Conservation (phyloP, 2,329 filamentous ascomycete genomes). For the Xylaria sp. region DNA sequence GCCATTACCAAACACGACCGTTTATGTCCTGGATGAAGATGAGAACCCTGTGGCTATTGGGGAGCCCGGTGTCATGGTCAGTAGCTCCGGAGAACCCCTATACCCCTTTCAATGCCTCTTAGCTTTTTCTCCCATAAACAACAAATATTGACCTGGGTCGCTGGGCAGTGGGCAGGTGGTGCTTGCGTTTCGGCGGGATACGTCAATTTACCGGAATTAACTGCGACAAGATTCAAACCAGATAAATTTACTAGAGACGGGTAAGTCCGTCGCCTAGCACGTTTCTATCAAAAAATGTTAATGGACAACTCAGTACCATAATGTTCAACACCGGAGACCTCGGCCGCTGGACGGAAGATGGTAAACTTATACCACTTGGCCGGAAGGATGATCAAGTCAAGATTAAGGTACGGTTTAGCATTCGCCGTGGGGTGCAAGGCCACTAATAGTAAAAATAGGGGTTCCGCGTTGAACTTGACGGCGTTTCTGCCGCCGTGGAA, state of each 20-base stretch:
- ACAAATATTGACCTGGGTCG: not conserved
- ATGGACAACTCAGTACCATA: conserved; percentile 50
- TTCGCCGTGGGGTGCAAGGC: conserved; percentile 9
- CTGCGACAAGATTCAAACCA: conserved; percentile 59
- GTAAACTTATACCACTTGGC: conserved; percentile 65
- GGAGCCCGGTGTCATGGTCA: conserved; percentile 59
- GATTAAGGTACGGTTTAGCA: conserved; percentile 58
- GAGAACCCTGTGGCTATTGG: conserved; percentile 59
- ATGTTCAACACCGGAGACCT: conserved; percentile 73
- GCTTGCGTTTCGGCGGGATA: conserved; percentile 66
- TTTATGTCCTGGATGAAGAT: conserved; percentile 64
- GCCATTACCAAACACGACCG: conserved; percentile 66
- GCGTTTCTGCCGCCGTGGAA: conserved; percentile 63
- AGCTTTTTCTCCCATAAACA: not conserved
- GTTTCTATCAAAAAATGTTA: conserved; percentile 10
- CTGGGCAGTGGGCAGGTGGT: conserved; percentile 62
- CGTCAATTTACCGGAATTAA: conserved; percentile 63
- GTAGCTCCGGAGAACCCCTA: not conserved
- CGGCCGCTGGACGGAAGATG: conserved; percentile 64
- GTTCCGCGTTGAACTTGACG: conserved; percentile 70
- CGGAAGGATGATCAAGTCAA: conserved; percentile 72
- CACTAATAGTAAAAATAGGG: conserved; percentile 51
- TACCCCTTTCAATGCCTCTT: not conserved
- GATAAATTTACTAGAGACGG: conserved; percentile 65
- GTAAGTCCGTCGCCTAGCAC: conserved; percentile 49